Evolutionary conservation across 768 basidiomycete genomes (phyloP).

Genomic region (Trametopsis cervina): DNA sequence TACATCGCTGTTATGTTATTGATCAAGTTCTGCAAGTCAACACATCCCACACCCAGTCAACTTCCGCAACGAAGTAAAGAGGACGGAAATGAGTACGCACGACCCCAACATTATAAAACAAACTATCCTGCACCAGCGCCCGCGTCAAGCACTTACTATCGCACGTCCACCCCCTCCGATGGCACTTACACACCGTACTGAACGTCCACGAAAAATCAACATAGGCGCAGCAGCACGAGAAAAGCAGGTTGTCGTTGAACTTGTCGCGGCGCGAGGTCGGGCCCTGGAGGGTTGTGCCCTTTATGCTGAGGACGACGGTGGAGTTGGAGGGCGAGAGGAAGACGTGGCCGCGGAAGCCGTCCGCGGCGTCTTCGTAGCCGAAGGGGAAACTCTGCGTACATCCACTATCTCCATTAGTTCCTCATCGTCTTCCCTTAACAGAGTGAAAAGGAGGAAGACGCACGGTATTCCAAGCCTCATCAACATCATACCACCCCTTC

Average conservation of each 20-base stretch:
- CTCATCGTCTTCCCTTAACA: no score
- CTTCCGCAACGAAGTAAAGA: neutral
- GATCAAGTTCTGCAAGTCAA: conserved; percentile 37
- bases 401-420: neutral
- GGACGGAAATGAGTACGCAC: conserved; percentile 33
- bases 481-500: conserved; percentile 79
- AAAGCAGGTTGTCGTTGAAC: conserved; percentile 84
- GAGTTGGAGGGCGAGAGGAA: conserved; percentile 74
- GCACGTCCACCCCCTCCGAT: conserved; percentile 61
- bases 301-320: conserved; percentile 84
- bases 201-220: conserved; percentile 86
- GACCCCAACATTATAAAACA: conserved; percentile 89
- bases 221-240: conserved; percentile 91
- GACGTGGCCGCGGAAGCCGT: conserved; percentile 88
- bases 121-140: conserved; percentile 78
- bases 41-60: neutral
- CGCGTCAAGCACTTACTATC: conserved; percentile 75
- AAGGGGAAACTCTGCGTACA: conserved; percentile 69
- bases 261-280: conserved; percentile 89
- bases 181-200: conserved; percentile 85
- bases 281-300: conserved; percentile 81
- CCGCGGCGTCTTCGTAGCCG: conserved; percentile 59
- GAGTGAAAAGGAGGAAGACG: conserved; percentile 1
- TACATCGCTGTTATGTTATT: conserved; percentile 51
- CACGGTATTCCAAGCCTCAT: conserved; percentile 60